Base-by-base conservation (phyloP, 805 yeast genomes). In the Pachysolen tannophilus region DNA sequence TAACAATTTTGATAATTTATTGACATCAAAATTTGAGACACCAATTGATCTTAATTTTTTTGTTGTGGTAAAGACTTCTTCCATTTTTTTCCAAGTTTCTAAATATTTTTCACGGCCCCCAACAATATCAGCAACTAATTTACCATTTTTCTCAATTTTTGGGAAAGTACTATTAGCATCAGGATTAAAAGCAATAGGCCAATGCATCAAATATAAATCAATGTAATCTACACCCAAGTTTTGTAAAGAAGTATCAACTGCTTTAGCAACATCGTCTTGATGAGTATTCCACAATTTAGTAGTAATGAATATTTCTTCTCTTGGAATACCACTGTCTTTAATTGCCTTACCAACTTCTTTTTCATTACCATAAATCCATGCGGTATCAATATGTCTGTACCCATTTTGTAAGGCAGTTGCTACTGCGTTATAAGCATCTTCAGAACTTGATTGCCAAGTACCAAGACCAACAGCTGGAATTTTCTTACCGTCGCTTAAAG, bases 331-430 rank as follows among this genome's bases (percentile, higher is more conserved):
- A 30, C 78, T 58, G 34, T 73, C 78, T 36, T 57, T 67, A 33
- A 70, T 62, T 19, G 72, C 77, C 40, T 56, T 57, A 16, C 85
- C 84, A 33, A 81, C 80, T 34, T 68, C 71, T 33, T 53, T 75
- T 55, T 82, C 90, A 49, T 81, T 82, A 8, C 65, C 61, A 58
- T 82, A 83, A 32, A 67, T 65, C 26, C 76, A 73, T 21, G 94
- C 92, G 16, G 85, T 74, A 56, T 83, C 94, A 43, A 84, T 78
- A 55, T 83, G 94, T 44, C 75, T 69, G 61, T 81, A 81, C 20
- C 90, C 90, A 32, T 65, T 64, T 43, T 78, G 57, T 40, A 79
- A 52, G 7, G 94, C 94, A 23, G 65, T 49, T 32, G 60, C 53
- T 30, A 78, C 84, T 25, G 90, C 71, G 19, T 63, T 58, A 13